phyloP scores from a whole-genome alignment of 2,329 filamentous ascomycete species.

The Phyllosticta citribraziliensis region DNA sequence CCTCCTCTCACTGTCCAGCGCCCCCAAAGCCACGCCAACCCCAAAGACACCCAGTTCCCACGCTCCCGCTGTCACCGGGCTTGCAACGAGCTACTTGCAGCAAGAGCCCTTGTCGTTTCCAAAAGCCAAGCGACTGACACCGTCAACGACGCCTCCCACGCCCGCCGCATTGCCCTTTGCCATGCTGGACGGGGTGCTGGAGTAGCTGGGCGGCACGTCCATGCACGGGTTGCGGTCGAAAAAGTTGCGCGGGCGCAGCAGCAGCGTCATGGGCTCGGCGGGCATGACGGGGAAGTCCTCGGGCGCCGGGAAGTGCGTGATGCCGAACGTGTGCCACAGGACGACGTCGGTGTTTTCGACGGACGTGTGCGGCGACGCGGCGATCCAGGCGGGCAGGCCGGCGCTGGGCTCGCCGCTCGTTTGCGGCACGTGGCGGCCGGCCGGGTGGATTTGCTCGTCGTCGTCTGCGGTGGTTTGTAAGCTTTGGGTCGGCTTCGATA shows the following conservation, averaged over 20 bases:
- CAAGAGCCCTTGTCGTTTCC: slow-evolving; percentile 1
- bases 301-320: slow-evolving; percentile 79
- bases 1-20: background rate
- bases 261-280: slow-evolving; percentile 64
- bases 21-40: background rate
- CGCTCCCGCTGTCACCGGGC: background rate
- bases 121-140: slow-evolving; percentile 41
- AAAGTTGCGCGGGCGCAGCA: slow-evolving; percentile 73
- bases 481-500: background rate
- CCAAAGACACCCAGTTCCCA: background rate
- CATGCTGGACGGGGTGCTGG: slow-evolving; percentile 61
- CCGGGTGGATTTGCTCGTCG: slow-evolving; percentile 75
- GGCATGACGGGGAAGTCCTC: slow-evolving; percentile 95
- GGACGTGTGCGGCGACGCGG: slow-evolving; percentile 52
- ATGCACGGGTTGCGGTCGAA: slow-evolving; percentile 70
- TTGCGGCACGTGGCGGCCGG: slow-evolving; percentile 79
- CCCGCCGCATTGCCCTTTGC: slow-evolving; percentile 30
- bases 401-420: slow-evolving; percentile 68
- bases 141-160: slow-evolving; percentile 32
- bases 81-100: background rate
- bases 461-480: slow-evolving; percentile 43
- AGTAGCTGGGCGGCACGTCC: slow-evolving; percentile 70
- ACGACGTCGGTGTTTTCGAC: slow-evolving; percentile 81
- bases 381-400: slow-evolving; percentile 68
- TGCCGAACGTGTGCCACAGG: slow-evolving; percentile 87